A percentile compares a stretch with the other conserved stretches of the same genome.
Evolutionary conservation across 1,284 basidiomycete genomes (phyloP).

Genomic region (Trichosporon coremiiforme): DNA sequence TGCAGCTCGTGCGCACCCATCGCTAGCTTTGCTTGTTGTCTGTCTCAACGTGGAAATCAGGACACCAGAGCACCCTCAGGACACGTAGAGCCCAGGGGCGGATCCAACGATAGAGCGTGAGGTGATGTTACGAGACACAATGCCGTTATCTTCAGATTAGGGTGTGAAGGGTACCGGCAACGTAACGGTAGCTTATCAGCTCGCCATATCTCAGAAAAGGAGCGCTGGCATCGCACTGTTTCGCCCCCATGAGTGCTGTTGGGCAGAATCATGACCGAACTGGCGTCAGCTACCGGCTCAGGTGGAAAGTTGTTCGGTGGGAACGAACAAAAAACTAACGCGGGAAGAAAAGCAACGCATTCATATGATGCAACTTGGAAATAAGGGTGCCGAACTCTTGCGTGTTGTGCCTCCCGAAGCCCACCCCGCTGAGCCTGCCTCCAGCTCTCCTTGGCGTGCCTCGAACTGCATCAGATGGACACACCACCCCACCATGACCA

Average conservation of each 20-base stretch:
- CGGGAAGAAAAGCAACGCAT: neutral
- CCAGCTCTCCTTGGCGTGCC: neutral
- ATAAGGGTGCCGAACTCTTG: neutral
- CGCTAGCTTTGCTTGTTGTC: neutral
- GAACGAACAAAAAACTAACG: neutral
- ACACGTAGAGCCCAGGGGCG: neutral
- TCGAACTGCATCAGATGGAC: neutral
- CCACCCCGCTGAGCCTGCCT: neutral
- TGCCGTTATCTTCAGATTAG: neutral
- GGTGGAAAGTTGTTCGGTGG: neutral
- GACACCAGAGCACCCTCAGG: neutral
- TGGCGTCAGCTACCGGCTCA: neutral
- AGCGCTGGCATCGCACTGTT: neutral
- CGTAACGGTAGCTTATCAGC: neutral
- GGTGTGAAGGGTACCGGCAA: neutral
- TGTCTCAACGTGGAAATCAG: neutral
- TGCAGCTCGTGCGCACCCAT: neutral
- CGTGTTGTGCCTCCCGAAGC: neutral
- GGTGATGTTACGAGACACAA: conserved; percentile 2
- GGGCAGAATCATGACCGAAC: neutral
- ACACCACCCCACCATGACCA: too few relatives aligned
- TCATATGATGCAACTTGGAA: neutral
- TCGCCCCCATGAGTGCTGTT: neutral
- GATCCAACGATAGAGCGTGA: neutral
- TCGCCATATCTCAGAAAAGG: neutral